These are phyloP conservation scores for Chalaropsis thielavioides DNA, from an alignment of 2,329 filamentous ascomycete species.

Conservation along the genomic window DNA sequence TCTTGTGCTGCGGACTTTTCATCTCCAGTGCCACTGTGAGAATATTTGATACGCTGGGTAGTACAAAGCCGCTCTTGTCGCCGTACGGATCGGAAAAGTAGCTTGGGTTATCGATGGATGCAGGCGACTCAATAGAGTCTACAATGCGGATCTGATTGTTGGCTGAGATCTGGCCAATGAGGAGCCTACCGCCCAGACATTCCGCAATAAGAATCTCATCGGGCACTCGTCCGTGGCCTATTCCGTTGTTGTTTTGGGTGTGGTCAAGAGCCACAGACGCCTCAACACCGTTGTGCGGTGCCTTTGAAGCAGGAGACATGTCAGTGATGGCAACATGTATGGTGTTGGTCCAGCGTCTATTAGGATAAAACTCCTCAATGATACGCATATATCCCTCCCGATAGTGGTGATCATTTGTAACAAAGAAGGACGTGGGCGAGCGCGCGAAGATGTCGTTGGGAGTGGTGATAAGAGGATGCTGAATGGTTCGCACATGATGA, in stretches of 20 bases:
- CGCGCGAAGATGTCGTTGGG: constrained; percentile 44
- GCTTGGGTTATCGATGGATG: constrained; percentile 40
- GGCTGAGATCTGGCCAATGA: constrained; percentile 19
- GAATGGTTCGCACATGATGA: constrained; percentile 38
- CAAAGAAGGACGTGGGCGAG: constrained; percentile 35
- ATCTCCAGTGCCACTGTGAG: constrained; percentile 26
- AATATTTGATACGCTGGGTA: constrained; percentile 32
- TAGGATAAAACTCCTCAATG: constrained; percentile 32
- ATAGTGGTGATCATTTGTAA: constrained; percentile 47
- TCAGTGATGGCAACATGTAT: constrained; percentile 25
- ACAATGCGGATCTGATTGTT: constrained; percentile 18
- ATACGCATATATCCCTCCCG: constrained; percentile 32
- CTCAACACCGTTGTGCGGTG: constrained; percentile 25
- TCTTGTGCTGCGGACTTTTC: constrained; percentile 22
- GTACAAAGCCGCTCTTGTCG: constrained; percentile 40
- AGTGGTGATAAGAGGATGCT: constrained; percentile 38
- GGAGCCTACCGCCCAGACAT: constrained; percentile 33
- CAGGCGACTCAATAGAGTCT: constrained; percentile 19
- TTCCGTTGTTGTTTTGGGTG: constrained; percentile 42
- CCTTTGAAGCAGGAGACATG: constrained; percentile 18
- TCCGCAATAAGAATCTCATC: constrained; percentile 32
- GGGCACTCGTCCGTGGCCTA: constrained; percentile 33
- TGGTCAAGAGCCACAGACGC: constrained; percentile 31
- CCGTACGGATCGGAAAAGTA: constrained; percentile 41
- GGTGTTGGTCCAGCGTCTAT: constrained; percentile 35